Percentiles rank a stretch among this genome's conserved stretches.
These are phyloP conservation scores for Russula olivacea DNA, from an alignment of 768 basidiomycete species.

Conservation along the genomic window DNA sequence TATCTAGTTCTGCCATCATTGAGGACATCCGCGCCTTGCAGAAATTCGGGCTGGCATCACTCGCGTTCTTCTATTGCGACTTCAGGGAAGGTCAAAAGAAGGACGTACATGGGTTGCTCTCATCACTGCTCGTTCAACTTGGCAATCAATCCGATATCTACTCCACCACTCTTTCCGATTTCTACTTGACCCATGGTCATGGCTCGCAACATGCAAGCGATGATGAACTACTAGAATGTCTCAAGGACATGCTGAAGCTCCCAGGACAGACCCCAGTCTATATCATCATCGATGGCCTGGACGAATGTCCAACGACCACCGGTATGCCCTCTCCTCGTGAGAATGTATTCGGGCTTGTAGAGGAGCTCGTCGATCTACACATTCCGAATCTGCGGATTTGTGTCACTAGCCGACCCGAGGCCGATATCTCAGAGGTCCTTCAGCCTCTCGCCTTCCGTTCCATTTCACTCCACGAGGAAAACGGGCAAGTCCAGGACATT, in stretches of 20 bases:
- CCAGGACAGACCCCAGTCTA: neutral
- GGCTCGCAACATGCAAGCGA: neutral
- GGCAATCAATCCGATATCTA: neutral
- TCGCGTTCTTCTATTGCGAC: constrained; percentile 9
- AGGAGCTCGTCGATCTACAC: neutral
- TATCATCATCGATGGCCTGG: constrained; percentile 3
- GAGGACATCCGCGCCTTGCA: neutral
- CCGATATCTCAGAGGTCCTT: neutral
- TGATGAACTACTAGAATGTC: neutral
- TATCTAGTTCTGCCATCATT: neutral
- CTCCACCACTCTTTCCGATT: neutral
- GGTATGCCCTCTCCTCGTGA: neutral
- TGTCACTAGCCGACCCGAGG: constrained; percentile 2
- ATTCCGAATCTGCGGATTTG: neutral
- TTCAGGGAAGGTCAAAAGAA: constrained; percentile 6
- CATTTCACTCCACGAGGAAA: neutral
- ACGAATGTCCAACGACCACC: neutral
- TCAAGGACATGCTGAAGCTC: neutral
- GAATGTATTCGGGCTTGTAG: neutral
- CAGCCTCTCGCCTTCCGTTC: neutral
- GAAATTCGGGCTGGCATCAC: neutral
- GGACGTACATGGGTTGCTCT: neutral
- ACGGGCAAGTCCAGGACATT: constrained; percentile 3
- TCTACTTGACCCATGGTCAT: neutral
- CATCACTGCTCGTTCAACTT: constrained; percentile 1